Evolutionary conservation across 1,284 basidiomycete species (phyloP).

Genomic region (Ganoderma meredithae): DNA sequence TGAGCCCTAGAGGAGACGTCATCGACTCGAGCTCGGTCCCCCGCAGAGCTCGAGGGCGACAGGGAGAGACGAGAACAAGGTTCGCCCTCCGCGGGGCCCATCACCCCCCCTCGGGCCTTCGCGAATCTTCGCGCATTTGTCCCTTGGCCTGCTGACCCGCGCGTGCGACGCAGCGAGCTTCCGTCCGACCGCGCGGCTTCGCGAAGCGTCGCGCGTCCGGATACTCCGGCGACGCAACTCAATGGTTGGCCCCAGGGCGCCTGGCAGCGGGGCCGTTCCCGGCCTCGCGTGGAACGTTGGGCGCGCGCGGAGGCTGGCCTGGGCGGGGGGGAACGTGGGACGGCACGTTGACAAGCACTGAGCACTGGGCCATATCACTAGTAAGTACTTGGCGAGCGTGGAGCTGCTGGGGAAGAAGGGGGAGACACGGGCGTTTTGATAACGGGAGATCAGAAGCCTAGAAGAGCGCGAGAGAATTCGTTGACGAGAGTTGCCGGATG

Average conservation of each 20-base stretch:
- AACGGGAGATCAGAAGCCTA: conserved; percentile 6
- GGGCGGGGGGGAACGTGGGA: neutral
- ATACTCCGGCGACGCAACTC: conserved; percentile 9
- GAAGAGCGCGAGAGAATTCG: neutral
- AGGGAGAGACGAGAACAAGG: conserved; percentile 1
- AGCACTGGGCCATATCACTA: too few relatives aligned
- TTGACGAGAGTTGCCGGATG: neutral
- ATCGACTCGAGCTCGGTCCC: neutral
- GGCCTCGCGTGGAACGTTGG: neutral
- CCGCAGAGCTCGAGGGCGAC: neutral
- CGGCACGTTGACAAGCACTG: neutral
- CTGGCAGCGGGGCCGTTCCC: conserved; percentile 9
- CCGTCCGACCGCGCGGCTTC: conserved; percentile 8
- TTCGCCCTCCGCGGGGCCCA: neutral
- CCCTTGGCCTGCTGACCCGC: conserved; percentile 5
- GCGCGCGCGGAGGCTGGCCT: conserved; percentile 6
- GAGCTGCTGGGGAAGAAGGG: neutral
- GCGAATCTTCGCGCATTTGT: neutral
- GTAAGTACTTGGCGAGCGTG: neutral
- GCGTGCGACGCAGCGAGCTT: neutral
- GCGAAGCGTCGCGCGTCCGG: conserved; percentile 8
- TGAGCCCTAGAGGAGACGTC: neutral
- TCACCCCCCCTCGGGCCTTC: neutral
- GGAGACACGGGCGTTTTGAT: conserved; percentile 2
- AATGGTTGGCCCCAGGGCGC: conserved; percentile 5